Base-by-base conservation (phyloP, 805 yeast genomes). In the Tetrapisispora namnaoensis region DNA sequence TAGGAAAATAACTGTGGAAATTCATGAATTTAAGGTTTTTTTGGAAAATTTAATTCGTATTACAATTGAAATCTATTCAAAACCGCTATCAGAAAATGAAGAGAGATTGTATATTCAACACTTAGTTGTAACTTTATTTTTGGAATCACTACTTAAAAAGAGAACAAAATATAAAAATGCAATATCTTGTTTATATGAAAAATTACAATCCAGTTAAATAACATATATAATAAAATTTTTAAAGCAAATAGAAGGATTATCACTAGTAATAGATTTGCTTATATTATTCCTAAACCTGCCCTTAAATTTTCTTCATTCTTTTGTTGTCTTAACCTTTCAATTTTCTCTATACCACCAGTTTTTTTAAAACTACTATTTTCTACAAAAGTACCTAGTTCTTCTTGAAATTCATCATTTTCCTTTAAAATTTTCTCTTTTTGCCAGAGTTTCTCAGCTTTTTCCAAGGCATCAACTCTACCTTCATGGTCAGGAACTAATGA, bases 281-380 rank as follows among this genome's bases (percentile, higher is more conserved):
- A 48, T 21, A 47, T 10, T 10, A 48, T 47, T 21, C 68, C 70
- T 54, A 74, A 73, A 24, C 67, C 70, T 20, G 72, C 76, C 56
- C 80, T 80, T 51, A 88, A 68, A 57, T 85, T 85, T 55, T 82
- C 82, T 48, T 75, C 79, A 65, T 88, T 95, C 54, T 86, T 82
- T 52, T 74, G 68, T 55, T 71, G 73, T 50, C 96, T 72, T 44
- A 73, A 55, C 51, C 86, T 72, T 56, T 91, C 98, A 20, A 86
- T 70, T 57, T 88, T 97, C 52, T 86, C 95, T 20, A 89, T 76
- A 1, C 98, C 97, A 6, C 97, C 97, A 18, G 89, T 78, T 53
- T 79, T 83, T 60, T 86, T 86, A 50, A 91, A 71, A 60, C 76
- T 84, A 28, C 78, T 75, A 40, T 82, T 91, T 7, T 75, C 90